phyloP scores from a whole-genome alignment of 768 basidiomycete species.

The Lentinula edodes region DNA sequence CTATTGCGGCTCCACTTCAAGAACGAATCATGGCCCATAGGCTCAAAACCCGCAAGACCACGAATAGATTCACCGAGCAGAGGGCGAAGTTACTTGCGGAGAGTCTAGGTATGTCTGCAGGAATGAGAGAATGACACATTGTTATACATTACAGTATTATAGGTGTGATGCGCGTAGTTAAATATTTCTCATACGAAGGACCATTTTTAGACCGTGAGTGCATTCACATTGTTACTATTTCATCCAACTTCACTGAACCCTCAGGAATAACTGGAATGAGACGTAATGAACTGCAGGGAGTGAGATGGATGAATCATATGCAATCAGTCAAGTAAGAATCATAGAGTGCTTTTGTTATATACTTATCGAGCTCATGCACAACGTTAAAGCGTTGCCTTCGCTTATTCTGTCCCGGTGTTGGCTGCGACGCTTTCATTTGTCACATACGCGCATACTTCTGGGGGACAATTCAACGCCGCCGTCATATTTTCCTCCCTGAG shows the following conservation, averaged over 20 bases:
- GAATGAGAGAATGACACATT: too few relatives aligned
- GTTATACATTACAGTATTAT: background rate
- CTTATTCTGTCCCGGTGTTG: constrained; percentile 55
- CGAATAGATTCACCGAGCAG: constrained; percentile 59
- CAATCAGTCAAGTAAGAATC: constrained; percentile 53
- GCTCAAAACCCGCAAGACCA: constrained; percentile 44
- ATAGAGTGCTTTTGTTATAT: background rate
- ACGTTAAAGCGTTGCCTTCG: constrained; percentile 40
- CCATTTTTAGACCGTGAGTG: constrained; percentile 59
- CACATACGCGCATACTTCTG: constrained; percentile 51
- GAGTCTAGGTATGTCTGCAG: constrained; percentile 39
- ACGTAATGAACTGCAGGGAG: constrained; percentile 47
- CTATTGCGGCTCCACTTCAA: constrained; percentile 58
- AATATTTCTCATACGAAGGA: constrained; percentile 69
- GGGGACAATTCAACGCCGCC: constrained; percentile 51
- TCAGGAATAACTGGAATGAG: constrained; percentile 52
- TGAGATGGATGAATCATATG: constrained; percentile 52
- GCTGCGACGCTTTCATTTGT: constrained; percentile 65
- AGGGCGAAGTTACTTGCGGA: constrained; percentile 63
- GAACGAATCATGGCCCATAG: constrained; percentile 57
- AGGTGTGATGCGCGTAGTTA: constrained; percentile 69
- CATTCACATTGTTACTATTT: background rate
- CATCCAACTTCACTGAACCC: background rate
- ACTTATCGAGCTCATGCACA: background rate
- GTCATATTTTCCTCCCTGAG: constrained; percentile 64